phyloP scores from a whole-genome alignment of 2,329 filamentous ascomycete species.

The Diplodia mutila region DNA sequence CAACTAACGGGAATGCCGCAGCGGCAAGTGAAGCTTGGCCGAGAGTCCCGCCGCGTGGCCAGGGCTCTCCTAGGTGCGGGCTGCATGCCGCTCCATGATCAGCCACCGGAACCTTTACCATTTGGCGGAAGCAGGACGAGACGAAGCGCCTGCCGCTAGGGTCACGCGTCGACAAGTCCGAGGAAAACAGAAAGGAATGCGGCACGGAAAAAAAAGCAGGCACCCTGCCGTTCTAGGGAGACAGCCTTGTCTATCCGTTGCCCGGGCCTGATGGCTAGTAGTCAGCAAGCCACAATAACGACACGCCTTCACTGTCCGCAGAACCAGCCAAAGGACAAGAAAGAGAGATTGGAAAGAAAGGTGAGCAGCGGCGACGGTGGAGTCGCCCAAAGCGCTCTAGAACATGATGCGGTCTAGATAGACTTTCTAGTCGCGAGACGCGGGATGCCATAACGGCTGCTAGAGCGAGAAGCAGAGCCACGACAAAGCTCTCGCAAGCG shows the following conservation, averaged over 20 bases:
- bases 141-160: background rate
- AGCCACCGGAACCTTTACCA: background rate
- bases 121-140: background rate
- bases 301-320: too few species aligned
- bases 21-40: background rate
- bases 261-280: background rate
- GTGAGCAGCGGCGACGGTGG: background rate
- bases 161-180: background rate
- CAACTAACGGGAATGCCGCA: background rate
- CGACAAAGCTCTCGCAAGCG: too few species aligned
- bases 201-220: background rate
- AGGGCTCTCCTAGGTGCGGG: background rate
- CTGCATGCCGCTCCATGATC: background rate
- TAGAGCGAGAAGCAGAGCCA: background rate
- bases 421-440: background rate
- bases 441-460: background rate
- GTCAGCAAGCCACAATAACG: slow-evolving; percentile 16
- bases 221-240: background rate
- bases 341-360: background rate
- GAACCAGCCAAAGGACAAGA: background rate
- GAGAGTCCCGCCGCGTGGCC: slow-evolving; percentile 1
- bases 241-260: background rate
- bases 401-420: slow-evolving; percentile 17
- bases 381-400: background rate
- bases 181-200: background rate